Base-by-base conservation (phyloP, 495 filamentous ascomycete species). In the Aspergillus hancockii region DNA sequence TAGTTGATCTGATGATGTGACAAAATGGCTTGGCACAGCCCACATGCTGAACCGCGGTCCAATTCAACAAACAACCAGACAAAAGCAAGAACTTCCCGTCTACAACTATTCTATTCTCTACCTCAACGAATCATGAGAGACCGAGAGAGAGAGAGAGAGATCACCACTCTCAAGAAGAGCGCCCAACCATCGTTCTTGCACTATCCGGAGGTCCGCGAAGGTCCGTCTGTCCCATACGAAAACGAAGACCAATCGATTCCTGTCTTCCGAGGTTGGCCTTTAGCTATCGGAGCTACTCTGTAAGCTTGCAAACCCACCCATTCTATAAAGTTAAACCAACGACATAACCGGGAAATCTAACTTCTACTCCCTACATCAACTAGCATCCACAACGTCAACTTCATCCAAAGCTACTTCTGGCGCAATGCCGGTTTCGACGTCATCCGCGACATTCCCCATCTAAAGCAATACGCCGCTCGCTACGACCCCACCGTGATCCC, bases 401-500 rank as follows among this genome's bases (percentile, higher is more conserved):
- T 83, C 54, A 52, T 90, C 10, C 82, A 85, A 52, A 76, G 70
- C 59, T 71, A 85, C 52, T 78, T 92, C 61, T 97, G 89, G 89
- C 72, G 64, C 47, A 93, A 92, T 74, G 90, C 90, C 28, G 87
- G 87, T 21, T 91, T 97, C 61, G 78, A 73, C 41, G 65, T 73
- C 25, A 79, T 92, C 30, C 84, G 83, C 52, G 66, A 83, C 32
- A 75, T 88, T 8, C 64, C 70, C 4, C 78, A 81, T 22, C 79
- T 97, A 14, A 74, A 85, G 8, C 60, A 78, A 21, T 86, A 88
- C 63, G 66, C 79, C 14, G 81, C 87, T 16, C 82, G 88, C 59
- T 92, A 84, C 67, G 91, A 94, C 64, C 93, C 93, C n/a, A 89
- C 90, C 32, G 92, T 97, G 22, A 88, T 90, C 43, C 91, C 90